These are phyloP conservation scores for Salvia sclarea DNA, from an alignment of 305 asterid genomes.

Conservation along the genomic window DNA sequence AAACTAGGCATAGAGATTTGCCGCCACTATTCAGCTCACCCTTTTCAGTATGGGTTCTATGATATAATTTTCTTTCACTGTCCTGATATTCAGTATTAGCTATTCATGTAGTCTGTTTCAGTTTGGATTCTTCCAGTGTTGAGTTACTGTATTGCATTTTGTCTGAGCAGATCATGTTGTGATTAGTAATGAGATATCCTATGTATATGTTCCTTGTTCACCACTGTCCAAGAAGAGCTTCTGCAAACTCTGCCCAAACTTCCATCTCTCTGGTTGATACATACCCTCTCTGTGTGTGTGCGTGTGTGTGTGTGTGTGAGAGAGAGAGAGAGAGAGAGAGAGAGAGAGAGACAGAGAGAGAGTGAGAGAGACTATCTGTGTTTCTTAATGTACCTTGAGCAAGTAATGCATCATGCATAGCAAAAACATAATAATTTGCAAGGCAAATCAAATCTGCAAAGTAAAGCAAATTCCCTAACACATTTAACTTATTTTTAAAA, in stretches of 20 bases:
- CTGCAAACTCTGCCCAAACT: not conserved
- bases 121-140: constrained; percentile 6
- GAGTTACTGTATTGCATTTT: not conserved
- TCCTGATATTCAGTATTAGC: not conserved
- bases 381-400: constrained; percentile 2
- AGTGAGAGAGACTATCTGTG: not conserved
- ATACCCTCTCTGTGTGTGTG: not conserved
- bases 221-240: not conserved
- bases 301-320: not conserved
- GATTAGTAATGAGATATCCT: constrained; percentile 10
- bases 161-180: constrained; percentile 2
- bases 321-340: not conserved
- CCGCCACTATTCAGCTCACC: not conserved
- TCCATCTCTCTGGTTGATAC: not conserved
- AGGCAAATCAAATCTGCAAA: not conserved
- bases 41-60: not conserved
- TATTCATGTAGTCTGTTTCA: constrained; percentile 15
- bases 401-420: not conserved
- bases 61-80: not conserved
- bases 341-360: not conserved
- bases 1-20: constrained; percentile 27
- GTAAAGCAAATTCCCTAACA: not conserved
- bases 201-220: constrained; percentile 15
- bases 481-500: not conserved
- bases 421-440: too few species aligned